Evolutionary conservation across 305 asterid species (phyloP).

Genomic region (Fraxinus floribunda): DNA sequence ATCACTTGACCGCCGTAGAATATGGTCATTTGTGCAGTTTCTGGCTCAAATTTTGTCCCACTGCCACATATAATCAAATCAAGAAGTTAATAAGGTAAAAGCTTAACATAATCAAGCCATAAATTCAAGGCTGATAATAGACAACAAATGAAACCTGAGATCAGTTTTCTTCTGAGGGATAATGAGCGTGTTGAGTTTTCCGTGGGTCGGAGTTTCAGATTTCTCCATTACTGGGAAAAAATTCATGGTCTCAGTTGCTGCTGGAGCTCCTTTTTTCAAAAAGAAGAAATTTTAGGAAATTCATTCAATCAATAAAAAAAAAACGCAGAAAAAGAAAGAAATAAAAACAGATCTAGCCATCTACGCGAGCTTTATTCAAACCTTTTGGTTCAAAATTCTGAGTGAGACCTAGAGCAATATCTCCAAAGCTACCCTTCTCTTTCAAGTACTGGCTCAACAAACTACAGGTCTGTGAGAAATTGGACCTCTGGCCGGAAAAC

Average conservation of each 20-base stretch:
- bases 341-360: background rate
- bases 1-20: conserved; percentile 56
- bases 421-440: conserved; percentile 73
- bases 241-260: conserved; percentile 35
- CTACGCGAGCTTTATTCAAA: conserved; percentile 3
- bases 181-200: conserved; percentile 1
- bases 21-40: conserved; percentile 53
- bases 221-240: conserved; percentile 41
- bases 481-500: conserved; percentile 52
- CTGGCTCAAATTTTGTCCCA: conserved; percentile 28
- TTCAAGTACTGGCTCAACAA: conserved; percentile 72
- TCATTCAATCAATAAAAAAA: background rate
- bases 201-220: background rate
- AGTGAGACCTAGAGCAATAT: conserved; percentile 53
- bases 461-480: conserved; percentile 65
- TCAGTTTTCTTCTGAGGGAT: conserved; percentile 8
- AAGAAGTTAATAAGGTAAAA: background rate
- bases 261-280: conserved; percentile 30
- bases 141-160: conserved; percentile 15
- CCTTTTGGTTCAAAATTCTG: conserved; percentile 46
- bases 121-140: background rate
- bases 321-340: background rate
- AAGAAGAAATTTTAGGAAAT: background rate
- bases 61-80: background rate
- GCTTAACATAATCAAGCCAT: background rate